phyloP scores from a whole-genome alignment of 495 filamentous ascomycete species.

The Evernia prunastri region DNA sequence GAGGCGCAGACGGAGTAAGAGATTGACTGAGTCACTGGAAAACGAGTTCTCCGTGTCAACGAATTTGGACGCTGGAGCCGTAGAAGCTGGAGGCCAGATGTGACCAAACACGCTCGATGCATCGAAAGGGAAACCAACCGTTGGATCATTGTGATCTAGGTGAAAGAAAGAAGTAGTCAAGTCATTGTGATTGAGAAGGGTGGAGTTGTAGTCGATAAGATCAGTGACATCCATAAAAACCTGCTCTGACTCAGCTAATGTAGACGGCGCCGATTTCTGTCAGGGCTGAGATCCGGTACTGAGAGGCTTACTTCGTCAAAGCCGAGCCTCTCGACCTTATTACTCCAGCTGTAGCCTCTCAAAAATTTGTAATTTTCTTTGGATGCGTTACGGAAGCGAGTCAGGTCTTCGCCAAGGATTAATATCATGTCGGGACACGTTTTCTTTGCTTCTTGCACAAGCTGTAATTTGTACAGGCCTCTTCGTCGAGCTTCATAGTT shows the following conservation, averaged over 20 bases:
- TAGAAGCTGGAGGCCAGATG: constrained; percentile 44
- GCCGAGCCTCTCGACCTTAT: constrained; percentile 68
- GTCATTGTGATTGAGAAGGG: constrained; percentile 59
- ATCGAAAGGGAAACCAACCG: constrained; percentile 71
- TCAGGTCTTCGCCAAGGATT: constrained; percentile 79
- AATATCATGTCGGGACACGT: constrained; percentile 80
- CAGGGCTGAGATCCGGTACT: constrained; percentile 10
- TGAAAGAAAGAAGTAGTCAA: constrained; percentile 69
- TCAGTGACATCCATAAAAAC: constrained; percentile 76
- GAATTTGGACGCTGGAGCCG: neutral
- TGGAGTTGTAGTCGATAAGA: constrained; percentile 71
- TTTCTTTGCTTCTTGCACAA: constrained; percentile 72
- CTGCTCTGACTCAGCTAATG: constrained; percentile 29
- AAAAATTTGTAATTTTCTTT: constrained; percentile 71
- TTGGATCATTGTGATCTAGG: constrained; percentile 68
- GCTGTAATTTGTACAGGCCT: constrained; percentile 77
- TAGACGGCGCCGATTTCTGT: neutral
- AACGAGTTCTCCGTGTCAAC: neutral
- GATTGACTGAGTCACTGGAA: constrained; percentile 21
- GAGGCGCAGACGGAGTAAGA: constrained; percentile 53
- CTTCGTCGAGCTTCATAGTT: constrained; percentile 80
- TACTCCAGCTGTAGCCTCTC: constrained; percentile 63
- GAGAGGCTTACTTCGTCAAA: constrained; percentile 64
- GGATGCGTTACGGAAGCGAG: constrained; percentile 76
- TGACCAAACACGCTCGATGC: constrained; percentile 55